Evolutionary conservation across 129 eudicot species (phyloP).

Genomic region (Flaveria robusta): DNA sequence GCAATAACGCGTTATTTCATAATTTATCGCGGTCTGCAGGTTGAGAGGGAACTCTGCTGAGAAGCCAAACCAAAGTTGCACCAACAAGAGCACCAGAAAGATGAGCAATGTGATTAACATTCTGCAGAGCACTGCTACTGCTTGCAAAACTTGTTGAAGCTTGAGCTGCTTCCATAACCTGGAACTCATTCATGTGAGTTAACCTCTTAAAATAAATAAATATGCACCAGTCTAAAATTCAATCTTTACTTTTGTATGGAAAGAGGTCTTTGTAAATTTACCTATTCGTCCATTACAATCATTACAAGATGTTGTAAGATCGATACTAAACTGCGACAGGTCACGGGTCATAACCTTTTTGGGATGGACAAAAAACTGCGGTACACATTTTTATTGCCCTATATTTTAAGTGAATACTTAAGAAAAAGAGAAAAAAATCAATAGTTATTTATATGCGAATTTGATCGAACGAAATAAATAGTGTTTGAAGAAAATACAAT

Average conservation of each 20-base stretch:
- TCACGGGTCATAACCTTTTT: background rate
- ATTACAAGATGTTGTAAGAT: background rate
- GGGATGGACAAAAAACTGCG: background rate
- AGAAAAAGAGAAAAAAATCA: too few species aligned
- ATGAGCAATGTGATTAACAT: constrained; percentile 90
- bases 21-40: constrained; percentile 44
- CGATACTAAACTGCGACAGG: background rate
- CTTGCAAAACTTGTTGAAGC: constrained; percentile 78
- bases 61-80: constrained; percentile 80
- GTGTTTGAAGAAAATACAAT: too few species aligned
- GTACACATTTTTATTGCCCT: background rate
- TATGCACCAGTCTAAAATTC: background rate
- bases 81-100: constrained; percentile 94
- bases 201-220: background rate
- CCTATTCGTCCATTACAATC: background rate
- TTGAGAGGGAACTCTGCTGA: constrained; percentile 67
- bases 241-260: background rate
- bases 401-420: too few species aligned
- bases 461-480: too few species aligned
- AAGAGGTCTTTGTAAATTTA: background rate
- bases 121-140: constrained; percentile 54
- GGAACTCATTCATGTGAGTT: background rate
- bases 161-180: constrained; percentile 99
- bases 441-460: too few species aligned
- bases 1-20: constrained; percentile 5